Conservation (phyloP, 2,329 filamentous ascomycete species). For the Claviceps sp. region DNA sequence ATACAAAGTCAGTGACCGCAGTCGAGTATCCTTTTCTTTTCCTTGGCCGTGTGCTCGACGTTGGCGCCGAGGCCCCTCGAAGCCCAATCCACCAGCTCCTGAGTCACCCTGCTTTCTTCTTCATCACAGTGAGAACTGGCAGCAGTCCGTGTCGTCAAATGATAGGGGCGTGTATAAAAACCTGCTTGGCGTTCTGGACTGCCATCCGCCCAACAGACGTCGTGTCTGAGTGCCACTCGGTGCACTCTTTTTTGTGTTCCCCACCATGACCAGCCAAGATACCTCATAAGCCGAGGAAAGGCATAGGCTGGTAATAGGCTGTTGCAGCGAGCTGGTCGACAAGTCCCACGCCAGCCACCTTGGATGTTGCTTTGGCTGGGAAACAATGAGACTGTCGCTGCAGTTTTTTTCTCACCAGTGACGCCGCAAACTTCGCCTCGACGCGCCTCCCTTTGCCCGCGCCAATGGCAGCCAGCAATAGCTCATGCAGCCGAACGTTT, state of each 20-base stretch:
- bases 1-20: background rate
- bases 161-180: background rate
- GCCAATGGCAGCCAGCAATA: background rate
- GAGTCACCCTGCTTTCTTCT: background rate
- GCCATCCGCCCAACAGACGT: background rate
- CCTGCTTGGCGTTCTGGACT: background rate
- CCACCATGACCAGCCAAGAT: background rate
- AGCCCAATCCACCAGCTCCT: slow-evolving; percentile 1
- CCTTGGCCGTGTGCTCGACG: background rate
- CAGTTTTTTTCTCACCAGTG: no score
- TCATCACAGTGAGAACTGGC: background rate
- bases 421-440: no score
- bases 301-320: background rate
- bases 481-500: background rate
- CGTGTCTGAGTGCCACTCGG: background rate
- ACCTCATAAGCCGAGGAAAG: background rate
- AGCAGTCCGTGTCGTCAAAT: background rate
- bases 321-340: background rate
- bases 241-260: slow-evolving; percentile 1
- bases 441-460: no score
- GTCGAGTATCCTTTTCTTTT: background rate
- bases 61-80: background rate
- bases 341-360: background rate
- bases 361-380: background rate
- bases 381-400: background rate